Evolutionary conservation across 495 filamentous ascomycete genomes (phyloP).

Genomic region (Aspergillus indologenus): DNA sequence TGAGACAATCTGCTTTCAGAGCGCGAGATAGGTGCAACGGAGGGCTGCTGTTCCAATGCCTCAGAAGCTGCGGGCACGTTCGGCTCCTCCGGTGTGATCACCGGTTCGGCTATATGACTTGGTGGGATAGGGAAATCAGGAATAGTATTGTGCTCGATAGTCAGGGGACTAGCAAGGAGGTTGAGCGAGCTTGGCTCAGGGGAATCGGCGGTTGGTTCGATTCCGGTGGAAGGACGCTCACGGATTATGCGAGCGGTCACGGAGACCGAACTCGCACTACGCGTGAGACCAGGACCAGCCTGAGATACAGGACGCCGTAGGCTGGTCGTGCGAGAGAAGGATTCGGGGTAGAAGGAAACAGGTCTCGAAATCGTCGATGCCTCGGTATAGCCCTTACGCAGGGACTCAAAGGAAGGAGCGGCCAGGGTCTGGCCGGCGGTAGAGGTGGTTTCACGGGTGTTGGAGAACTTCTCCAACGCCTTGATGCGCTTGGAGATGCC

Average conservation of each 20-base stretch:
- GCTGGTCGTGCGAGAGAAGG: slow-evolving; percentile 31
- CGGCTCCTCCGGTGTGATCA: slow-evolving; percentile 23
- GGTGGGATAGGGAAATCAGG: slow-evolving; percentile 25
- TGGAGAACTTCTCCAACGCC: slow-evolving; percentile 73
- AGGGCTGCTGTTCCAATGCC: slow-evolving; percentile 26
- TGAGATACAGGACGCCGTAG: slow-evolving; percentile 31
- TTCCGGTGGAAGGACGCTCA: slow-evolving; percentile 41
- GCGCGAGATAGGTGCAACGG: slow-evolving; percentile 23
- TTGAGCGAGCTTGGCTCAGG: slow-evolving; percentile 51
- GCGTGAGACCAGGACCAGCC: slow-evolving; percentile 23
- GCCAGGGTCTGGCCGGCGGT: slow-evolving; percentile 24
- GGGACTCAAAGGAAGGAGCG: slow-evolving; percentile 39
- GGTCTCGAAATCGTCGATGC: slow-evolving; percentile 13
- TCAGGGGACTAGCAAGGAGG: slow-evolving; percentile 67
- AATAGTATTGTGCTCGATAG: slow-evolving; percentile 62
- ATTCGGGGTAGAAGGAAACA: slow-evolving; percentile 20
- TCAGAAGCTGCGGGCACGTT: slow-evolving; percentile 38
- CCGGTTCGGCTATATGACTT: slow-evolving; percentile 14
- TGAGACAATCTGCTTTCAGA: slow-evolving; percentile 38
- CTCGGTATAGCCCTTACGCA: slow-evolving; percentile 37
- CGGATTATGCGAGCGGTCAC: slow-evolving; percentile 77
- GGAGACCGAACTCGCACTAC: slow-evolving; percentile 60
- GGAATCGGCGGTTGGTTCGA: slow-evolving; percentile 36
- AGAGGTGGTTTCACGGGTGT: slow-evolving; percentile 39
- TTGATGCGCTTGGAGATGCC: slow-evolving; percentile 90